Evolutionary conservation across 1,284 basidiomycete species (phyloP).

Genomic region (Ustilago xerochloae): DNA sequence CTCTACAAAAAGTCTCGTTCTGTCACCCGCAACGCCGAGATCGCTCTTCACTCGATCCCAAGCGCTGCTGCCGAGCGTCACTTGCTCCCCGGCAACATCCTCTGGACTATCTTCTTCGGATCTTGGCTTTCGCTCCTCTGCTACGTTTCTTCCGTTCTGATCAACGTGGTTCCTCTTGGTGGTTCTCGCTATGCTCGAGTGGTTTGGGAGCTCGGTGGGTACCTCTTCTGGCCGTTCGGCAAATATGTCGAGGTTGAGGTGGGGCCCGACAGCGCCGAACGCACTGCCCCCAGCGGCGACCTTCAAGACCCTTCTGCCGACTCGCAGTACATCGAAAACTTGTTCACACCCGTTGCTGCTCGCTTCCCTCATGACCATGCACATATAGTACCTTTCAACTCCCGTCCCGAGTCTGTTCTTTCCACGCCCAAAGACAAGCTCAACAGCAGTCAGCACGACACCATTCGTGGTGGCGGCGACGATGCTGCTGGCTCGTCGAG

Average conservation of each 20-base stretch:
- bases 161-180: constrained; percentile 80
- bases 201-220: constrained; percentile 91
- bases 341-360: constrained; percentile 59
- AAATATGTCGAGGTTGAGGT: constrained; percentile 92
- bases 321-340: constrained; percentile 69
- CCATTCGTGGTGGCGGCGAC: constrained; percentile 19
- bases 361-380: constrained; percentile 59
- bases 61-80: constrained; percentile 91
- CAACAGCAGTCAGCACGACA: constrained; percentile 31
- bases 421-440: constrained; percentile 28
- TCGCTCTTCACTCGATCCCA: constrained; percentile 89
- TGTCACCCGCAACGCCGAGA: constrained; percentile 94
- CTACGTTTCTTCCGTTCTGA: constrained; percentile 76
- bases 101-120: constrained; percentile 87
- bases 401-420: constrained; percentile 29
- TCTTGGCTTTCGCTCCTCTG: constrained; percentile 82
- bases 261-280: constrained; percentile 54
- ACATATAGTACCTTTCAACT: constrained; percentile 56
- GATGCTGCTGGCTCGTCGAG: constrained; percentile 27
- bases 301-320: constrained; percentile 15
- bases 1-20: constrained; percentile 98
- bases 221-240: constrained; percentile 97
- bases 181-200: constrained; percentile 87
- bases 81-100: constrained; percentile 88
- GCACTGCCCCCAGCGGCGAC: constrained; percentile 31